Evolutionary conservation across 768 basidiomycete species (phyloP), one percentile per base, ranked within the genome.

Genomic region (Boletus sensibilis): DNA sequence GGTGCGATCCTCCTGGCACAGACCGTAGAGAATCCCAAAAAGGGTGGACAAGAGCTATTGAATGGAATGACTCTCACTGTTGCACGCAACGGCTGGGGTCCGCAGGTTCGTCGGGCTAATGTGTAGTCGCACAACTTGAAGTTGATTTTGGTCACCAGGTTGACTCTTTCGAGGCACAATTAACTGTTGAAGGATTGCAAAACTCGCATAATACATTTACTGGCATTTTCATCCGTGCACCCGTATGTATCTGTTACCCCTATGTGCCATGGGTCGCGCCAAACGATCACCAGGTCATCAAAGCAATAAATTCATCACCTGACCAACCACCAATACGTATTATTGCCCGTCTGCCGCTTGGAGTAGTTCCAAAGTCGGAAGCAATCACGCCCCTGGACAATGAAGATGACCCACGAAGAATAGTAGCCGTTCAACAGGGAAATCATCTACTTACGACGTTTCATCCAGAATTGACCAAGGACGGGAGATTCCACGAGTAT

Each of bases 221-320:
- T 20, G 92, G 90, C 0, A 80, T 97, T 43, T 98, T 98, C 75
- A 98, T 98, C 63, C 91, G 95, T 41, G 95, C 95, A 45, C 95
- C 95, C 1, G 91, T 88, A 66, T 41, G 85, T 75, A 10, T 42
- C 23, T 34, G 21, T 47, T 35, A 18, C 2, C 2, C 35, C 8
- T 23, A 27, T 20, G 21, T 40, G 10, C 14, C 40, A 20, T n/a
- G 35, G 8, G 21, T 27, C 20, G 14, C 12, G 14, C 39, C 9
- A 12, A 49, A 34, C 23, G 25, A 49, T 44, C 39, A 20, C 56
- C 64, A 92, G 90, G 88, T 92, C 37, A 77, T 93, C 4, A 73
- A 86, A 18, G 70, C 75, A 20, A 69, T 91, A 23, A 68, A 74
- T 14, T 73, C 81, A 10, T 58, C 76, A 2, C 68, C 79, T 0